A percentile compares a stretch with the other conserved stretches of the same genome.
phyloP scores from a whole-genome alignment of 225 moss, liverwort and hornwort species.

The Thuidium tamariscinum region DNA sequence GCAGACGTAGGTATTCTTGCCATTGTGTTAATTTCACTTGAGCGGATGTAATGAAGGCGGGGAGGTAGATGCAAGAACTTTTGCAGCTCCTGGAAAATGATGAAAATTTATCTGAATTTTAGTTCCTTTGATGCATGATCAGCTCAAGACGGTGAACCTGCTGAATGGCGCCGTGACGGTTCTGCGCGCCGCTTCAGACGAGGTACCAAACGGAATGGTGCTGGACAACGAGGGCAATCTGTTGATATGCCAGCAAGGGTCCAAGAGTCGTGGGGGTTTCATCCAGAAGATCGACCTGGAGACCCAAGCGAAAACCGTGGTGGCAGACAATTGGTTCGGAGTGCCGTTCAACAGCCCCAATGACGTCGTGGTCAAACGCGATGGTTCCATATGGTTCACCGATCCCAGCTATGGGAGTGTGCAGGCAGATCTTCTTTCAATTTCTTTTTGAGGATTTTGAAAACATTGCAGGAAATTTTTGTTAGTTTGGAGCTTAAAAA shows the following conservation, averaged over 20 bases:
- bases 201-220: conserved; percentile 40
- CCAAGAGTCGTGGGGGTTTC: not conserved
- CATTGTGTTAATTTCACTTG: not conserved
- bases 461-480: not conserved
- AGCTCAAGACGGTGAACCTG: conserved; percentile 31
- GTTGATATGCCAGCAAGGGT: conserved; percentile 44
- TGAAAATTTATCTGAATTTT: not conserved
- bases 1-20: not conserved
- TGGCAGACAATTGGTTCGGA: conserved; percentile 64
- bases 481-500: not conserved
- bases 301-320: not conserved
- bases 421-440: not conserved
- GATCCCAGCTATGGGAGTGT: conserved; percentile 45
- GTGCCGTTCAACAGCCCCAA: conserved; percentile 55
- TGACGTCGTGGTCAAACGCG: conserved; percentile 37
- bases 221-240: conserved; percentile 34
- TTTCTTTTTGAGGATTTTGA: not conserved
- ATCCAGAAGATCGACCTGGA: conserved; percentile 26
- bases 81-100: not conserved
- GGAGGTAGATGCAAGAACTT: not conserved
- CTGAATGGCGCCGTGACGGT: not conserved
- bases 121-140: not conserved
- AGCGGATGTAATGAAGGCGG: no score
- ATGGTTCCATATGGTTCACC: conserved; percentile 55
- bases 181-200: not conserved